Percentiles rank a stretch among this genome's conserved stretches.
Evolutionary conservation across 2,329 filamentous ascomycete genomes (phyloP).

Genomic region (Phaeophleospora eucalypticola): DNA sequence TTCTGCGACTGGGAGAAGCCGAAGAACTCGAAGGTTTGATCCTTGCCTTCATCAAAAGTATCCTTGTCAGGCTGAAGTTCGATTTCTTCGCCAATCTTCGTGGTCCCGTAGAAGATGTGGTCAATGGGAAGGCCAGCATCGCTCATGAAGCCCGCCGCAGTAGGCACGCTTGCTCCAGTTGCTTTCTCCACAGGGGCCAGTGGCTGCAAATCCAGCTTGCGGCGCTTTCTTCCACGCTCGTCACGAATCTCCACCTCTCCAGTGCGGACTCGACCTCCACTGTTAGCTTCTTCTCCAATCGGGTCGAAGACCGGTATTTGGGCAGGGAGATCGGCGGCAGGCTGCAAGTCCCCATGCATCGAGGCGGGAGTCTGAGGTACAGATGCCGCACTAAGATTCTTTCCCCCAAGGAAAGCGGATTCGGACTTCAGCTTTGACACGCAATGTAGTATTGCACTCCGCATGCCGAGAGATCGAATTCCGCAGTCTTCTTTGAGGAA

Average conservation of each 20-base stretch:
- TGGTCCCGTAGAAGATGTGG: constrained; percentile 34
- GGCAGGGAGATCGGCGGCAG: neutral
- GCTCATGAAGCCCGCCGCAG: constrained; percentile 17
- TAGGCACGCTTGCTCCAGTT: neutral
- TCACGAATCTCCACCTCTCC: constrained; percentile 29
- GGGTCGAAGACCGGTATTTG: constrained; percentile 8
- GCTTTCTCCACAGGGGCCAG: too few species aligned
- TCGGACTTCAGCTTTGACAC: constrained; percentile 50
- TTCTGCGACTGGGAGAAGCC: constrained; percentile 17
- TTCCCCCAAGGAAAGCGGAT: neutral
- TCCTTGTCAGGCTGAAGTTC: constrained; percentile 8
- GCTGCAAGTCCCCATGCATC: constrained; percentile 3
- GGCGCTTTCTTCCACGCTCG: constrained; percentile 31
- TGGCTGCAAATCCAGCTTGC: constrained; percentile 29
- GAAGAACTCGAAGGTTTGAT: constrained; percentile 15
- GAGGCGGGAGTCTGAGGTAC: constrained; percentile 9
- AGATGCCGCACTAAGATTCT: neutral
- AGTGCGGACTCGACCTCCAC: constrained; percentile 16
- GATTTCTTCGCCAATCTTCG: constrained; percentile 24
- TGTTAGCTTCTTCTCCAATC: constrained; percentile 9
- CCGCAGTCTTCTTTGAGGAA: constrained; percentile 54
- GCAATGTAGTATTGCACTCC: constrained; percentile 54
- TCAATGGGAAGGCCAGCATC: constrained; percentile 27
- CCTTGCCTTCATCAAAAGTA: neutral
- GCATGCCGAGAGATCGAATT: constrained; percentile 56